Conservation (phyloP, 805 yeast genomes). For the Teunomyces panamensis region DNA sequence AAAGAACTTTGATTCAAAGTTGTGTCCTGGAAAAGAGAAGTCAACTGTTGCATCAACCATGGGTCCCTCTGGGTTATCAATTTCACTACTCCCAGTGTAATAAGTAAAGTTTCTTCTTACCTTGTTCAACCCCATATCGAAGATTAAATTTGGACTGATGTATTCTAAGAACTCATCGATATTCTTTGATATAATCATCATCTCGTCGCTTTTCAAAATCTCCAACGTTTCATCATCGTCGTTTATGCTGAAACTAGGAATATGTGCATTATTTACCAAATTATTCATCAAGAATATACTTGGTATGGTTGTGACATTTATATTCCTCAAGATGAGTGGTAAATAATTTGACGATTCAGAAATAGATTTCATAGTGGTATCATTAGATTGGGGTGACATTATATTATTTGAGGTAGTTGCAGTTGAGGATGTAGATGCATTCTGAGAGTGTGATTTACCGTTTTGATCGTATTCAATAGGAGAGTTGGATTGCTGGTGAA, state of each 20-base stretch:
- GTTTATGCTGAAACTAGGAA: constrained; percentile 28
- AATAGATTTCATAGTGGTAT: constrained; percentile 4
- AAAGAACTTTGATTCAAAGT: constrained; percentile 19
- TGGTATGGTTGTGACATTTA: constrained; percentile 65
- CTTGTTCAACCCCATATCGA: constrained; percentile 30
- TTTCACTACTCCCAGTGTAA: constrained; percentile 5
- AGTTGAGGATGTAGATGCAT: not conserved
- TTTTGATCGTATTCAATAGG: constrained; percentile 12
- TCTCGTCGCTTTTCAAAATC: constrained; percentile 25
- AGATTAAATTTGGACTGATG: constrained; percentile 41
- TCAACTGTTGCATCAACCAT: constrained; percentile 6
- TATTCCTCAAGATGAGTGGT: constrained; percentile 64
- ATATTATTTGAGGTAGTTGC: not conserved
- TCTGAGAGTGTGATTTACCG: not conserved
- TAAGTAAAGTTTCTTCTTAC: constrained; percentile 10
- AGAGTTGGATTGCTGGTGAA: constrained; percentile 12
- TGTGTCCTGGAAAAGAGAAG: not conserved
- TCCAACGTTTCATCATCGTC: constrained; percentile 34
- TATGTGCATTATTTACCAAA: constrained; percentile 20
- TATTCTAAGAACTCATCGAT: constrained; percentile 34
- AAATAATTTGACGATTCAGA: constrained; percentile 54
- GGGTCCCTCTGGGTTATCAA: constrained; percentile 2
- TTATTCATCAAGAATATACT: constrained; percentile 41
- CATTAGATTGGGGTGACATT: constrained; percentile 1
- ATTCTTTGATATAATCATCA: constrained; percentile 24